phyloP scores from a whole-genome alignment of 805 yeast species.

The Candida fluviatilis region DNA sequence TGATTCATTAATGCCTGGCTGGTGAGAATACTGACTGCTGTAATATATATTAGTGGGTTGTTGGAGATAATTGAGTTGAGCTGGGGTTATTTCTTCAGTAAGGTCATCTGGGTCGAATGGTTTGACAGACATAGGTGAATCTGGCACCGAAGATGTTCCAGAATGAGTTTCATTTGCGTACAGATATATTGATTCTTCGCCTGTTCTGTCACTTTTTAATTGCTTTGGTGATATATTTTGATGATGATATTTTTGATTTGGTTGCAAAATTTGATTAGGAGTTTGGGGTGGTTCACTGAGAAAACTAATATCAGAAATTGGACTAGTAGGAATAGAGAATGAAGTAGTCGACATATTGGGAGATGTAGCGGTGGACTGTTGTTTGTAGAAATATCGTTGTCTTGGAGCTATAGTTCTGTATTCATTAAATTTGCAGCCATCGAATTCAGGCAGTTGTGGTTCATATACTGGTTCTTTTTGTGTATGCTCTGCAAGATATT shows the following conservation, averaged over 20 bases:
- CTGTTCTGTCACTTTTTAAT: neutral
- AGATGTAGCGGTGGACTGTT: neutral
- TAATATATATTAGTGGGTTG: neutral
- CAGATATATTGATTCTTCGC: too few species aligned
- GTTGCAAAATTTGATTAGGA: neutral
- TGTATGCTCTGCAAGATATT: conserved; percentile 21
- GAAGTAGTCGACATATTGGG: conserved; percentile 3
- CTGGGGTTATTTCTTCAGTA: conserved; percentile 36
- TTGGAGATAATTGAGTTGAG: conserved; percentile 27
- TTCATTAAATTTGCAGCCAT: neutral
- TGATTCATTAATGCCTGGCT: too few species aligned
- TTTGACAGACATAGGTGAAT: neutral
- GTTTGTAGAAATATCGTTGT: neutral
- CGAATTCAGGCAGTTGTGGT: neutral
- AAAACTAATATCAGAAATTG: neutral
- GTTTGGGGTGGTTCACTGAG: too few species aligned
- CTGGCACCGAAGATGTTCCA: neutral
- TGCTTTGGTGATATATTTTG: neutral
- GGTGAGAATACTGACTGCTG: too few species aligned
- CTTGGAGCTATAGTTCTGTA: neutral
- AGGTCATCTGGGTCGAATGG: conserved; percentile 22
- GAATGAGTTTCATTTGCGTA: too few species aligned
- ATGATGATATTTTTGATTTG: neutral
- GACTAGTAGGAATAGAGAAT: neutral
- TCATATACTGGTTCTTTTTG: conserved; percentile 2